Percentiles rank a stretch among this genome's conserved stretches.
Conservation (phyloP, 1,139 yeast species). For the Kodamaea alishanica region DNA sequence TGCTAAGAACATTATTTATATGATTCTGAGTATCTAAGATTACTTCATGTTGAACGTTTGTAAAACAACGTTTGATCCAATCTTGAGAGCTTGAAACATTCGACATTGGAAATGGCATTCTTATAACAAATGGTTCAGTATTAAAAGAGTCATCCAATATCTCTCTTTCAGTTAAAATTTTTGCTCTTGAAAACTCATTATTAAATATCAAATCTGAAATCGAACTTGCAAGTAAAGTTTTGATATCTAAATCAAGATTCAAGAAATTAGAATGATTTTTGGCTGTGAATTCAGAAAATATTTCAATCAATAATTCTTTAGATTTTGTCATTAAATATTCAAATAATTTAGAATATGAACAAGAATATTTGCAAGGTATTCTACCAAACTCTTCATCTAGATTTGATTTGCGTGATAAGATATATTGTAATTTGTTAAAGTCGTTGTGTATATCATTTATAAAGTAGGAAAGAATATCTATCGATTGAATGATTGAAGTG, state of each 20-base stretch:
- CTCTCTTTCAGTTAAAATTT: conserved; percentile 3
- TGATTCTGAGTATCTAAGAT: conserved; percentile 14
- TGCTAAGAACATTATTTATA: conserved; percentile 18
- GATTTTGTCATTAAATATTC: too few species aligned
- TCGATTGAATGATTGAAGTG: neutral
- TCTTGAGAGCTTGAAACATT: neutral
- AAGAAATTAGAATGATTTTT: too few species aligned
- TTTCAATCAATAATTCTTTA: too few species aligned
- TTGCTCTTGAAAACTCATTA: conserved; percentile 1
- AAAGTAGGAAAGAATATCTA: too few species aligned
- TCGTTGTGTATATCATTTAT: too few species aligned
- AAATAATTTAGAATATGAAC: too few species aligned
- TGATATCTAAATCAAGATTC: neutral
- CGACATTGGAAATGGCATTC: conserved; percentile 1
- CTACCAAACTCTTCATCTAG: too few species aligned
- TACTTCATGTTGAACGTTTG: conserved; percentile 3
- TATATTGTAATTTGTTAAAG: too few species aligned
- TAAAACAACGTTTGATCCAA: neutral
- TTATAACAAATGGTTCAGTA: too few species aligned
- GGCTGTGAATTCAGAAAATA: too few species aligned
- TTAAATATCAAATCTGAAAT: conserved; percentile 2
- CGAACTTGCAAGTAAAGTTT: neutral
- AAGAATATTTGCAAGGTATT: too few species aligned
- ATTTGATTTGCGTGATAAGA: too few species aligned
- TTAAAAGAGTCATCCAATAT: neutral